phyloP scores from a whole-genome alignment of 2,329 filamentous ascomycete genomes.

The Ophiocordyceps australis region DNA sequence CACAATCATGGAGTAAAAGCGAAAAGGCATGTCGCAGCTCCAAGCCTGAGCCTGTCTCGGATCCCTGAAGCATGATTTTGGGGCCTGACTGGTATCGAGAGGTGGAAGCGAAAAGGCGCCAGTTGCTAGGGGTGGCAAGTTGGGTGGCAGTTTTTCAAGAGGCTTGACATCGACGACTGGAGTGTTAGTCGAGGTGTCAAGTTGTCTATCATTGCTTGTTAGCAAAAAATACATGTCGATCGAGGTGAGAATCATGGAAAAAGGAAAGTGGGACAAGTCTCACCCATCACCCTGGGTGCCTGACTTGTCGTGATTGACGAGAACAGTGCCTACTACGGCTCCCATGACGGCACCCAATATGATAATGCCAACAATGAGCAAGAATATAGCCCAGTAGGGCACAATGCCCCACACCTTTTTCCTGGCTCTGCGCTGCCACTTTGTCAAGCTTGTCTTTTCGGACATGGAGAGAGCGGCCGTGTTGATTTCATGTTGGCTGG shows the following conservation, averaged over 20 bases:
- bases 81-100: constrained; percentile 26
- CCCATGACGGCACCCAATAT: constrained; percentile 37
- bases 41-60: constrained; percentile 37
- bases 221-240: too few species aligned
- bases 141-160: constrained; percentile 28
- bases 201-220: constrained; percentile 5
- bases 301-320: constrained; percentile 3
- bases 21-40: constrained; percentile 38
- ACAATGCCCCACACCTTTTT: constrained; percentile 39
- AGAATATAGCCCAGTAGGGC: constrained; percentile 41
- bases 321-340: constrained; percentile 21
- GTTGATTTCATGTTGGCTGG: constrained; percentile 36
- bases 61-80: constrained; percentile 38
- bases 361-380: constrained; percentile 27
- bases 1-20: constrained; percentile 25
- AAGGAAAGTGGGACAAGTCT: constrained; percentile 1
- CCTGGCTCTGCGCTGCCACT: constrained; percentile 34
- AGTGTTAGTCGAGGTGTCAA: constrained; percentile 12
- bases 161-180: constrained; percentile 28
- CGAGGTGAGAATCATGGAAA: constrained; percentile 1
- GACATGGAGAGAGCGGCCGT: constrained; percentile 22
- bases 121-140: constrained; percentile 30
- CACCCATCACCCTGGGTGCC: constrained; percentile 7
- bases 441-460: constrained; percentile 28
- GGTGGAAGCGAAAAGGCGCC: constrained; percentile 40